Evolutionary conservation across 768 basidiomycete genomes (phyloP), one percentile per base, ranked within the genome.

Genomic region (Fomitopsis serialis): DNA sequence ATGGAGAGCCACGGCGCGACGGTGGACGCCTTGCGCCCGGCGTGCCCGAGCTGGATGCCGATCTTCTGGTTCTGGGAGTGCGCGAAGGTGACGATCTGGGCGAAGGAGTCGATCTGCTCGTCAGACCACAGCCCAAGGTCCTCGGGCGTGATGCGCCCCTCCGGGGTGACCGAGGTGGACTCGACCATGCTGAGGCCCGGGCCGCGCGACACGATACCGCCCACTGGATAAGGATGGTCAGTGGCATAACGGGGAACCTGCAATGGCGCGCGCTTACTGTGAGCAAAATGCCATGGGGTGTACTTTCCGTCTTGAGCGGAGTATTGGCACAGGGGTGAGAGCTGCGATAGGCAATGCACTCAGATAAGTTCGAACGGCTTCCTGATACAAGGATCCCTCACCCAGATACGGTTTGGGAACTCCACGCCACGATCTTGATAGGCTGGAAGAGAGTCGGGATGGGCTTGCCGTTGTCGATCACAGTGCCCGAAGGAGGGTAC

Each of bases 21-120:
- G 0, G 76, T 81, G 7, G 80, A 82, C 0, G 81, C 85, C 64
- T 90, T 90, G 12, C 88, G 73, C 0, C 89, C 89, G 0, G 87
- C 86, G 57, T 91, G 89, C 0, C 77, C 83, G 9, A 91, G 77
- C 62, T 92, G 90, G 45, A 90, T 84, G 13, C 73, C 88, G n/a
- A 90, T 77, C 45, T 82, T 81, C 63, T 85, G 81, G 45, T 75
- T 78, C 58, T 85, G 84, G 0, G 81, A 78, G 61, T 87, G 84
- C 13, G 84, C 84, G 50, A 88, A 87, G 52, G 84, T 78, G 62
- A 84, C 78, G 57, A 89, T 74, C 24, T 76, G 66, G 53, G 74
- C 72, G 32, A 80, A 63, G 1, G 68, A 60, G n/a, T 66, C 72
- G 56, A 69, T 74, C 37, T 88, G 86, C 2, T 72, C 70, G 54